Base-by-base conservation (phyloP, 306 rosid genomes). In the Vigna trinervia region DNA sequence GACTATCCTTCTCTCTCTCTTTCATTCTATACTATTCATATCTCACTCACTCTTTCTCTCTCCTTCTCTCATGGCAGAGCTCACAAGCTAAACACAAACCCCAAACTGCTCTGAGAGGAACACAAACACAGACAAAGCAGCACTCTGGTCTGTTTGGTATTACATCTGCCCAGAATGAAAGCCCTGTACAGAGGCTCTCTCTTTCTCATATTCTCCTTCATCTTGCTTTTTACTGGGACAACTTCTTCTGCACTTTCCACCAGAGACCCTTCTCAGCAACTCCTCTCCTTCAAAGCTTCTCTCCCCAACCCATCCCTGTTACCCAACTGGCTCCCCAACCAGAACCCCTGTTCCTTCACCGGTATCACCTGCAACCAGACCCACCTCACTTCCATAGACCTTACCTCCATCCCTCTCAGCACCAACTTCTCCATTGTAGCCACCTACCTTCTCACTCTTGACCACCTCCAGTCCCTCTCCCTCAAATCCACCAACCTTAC, bases 211-310 rank as follows among this genome's bases (percentile, higher is more conserved):
- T 48, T 78, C 36, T 66, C 11, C 11, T 2, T 45, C 52, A 19
- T 5, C 32, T 6, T 66, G 1, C 75, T 41, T 4, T 10, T 53
- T 53, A 23, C 19, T 7, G 14, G 46, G 3, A 8, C 0, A 39
- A 0, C 11, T 7, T 8, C 46, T 41, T 50, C 70, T 64, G 1
- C 7, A 2, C 17, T 20, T 36, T 15, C 48, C 2, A 4, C 7
- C 67, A 17, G 1, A 76, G 82, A 66, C 22, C 85, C 83, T 4
- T 4, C 87, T 19, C 81, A 75, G 36, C 86, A 85, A 5, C 94
- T 96, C 5, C 11, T 96, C n/a, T 79, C 13, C 89, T 96, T 96
- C 88, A 91, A 88, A 83, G 66, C 80, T 13, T 68, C 93, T 45
- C 94, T 96, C 20, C 85, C 88, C 0, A 69, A 85, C 79, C 90